Evolutionary conservation across 2,329 filamentous ascomycete genomes (phyloP).

Genomic region (Phoma herbarum): DNA sequence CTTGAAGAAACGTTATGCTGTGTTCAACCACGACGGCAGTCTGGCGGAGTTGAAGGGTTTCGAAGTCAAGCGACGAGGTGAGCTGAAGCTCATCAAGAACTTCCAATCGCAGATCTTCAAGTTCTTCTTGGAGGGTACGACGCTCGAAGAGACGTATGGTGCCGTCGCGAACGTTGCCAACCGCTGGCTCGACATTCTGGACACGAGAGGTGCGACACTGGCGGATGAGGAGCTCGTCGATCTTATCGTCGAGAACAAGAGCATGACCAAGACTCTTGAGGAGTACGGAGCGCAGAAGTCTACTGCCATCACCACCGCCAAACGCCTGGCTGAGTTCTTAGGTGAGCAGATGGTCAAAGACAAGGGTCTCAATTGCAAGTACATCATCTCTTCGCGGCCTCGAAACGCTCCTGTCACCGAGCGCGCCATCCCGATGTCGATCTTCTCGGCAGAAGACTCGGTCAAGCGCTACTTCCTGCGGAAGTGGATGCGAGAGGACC

Average conservation of each 20-base stretch:
- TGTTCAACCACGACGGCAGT: conserved; percentile 97
- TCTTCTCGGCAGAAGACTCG: conserved; percentile 91
- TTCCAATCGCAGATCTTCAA: conserved; percentile 99
- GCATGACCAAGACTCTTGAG: conserved; percentile 95
- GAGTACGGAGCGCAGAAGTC: conserved; percentile 97
- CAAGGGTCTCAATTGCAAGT: conserved; percentile 99
- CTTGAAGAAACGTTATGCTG: conserved; percentile 97
- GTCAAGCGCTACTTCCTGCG: conserved; percentile 89
- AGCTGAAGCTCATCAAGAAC: conserved; percentile 99
- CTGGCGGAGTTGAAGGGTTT: conserved; percentile 97
- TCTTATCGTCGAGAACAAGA: conserved; percentile 99
- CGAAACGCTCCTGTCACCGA: conserved; percentile 93
- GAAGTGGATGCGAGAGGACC: conserved; percentile 96
- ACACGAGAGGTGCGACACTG: conserved; percentile 86
- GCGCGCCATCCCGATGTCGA: conserved; percentile 90
- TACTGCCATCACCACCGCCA: conserved; percentile 98
- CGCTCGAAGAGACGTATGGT: conserved; percentile 85
- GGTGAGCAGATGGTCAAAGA: conserved; percentile 99
- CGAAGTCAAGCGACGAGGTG: conserved; percentile 95
- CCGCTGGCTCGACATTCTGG: conserved; percentile 92
- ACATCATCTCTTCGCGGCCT: conserved; percentile 91
- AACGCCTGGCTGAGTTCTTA: conserved; percentile 91
- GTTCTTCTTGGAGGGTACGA: conserved; percentile 93
- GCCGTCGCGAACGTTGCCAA: conserved; percentile 96
- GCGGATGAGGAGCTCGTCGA: conserved; percentile 98